Percentiles rank a stretch among this genome's conserved stretches.
phyloP scores from a whole-genome alignment of 2,329 filamentous ascomycete genomes.

The Fusarium gaditjirri region DNA sequence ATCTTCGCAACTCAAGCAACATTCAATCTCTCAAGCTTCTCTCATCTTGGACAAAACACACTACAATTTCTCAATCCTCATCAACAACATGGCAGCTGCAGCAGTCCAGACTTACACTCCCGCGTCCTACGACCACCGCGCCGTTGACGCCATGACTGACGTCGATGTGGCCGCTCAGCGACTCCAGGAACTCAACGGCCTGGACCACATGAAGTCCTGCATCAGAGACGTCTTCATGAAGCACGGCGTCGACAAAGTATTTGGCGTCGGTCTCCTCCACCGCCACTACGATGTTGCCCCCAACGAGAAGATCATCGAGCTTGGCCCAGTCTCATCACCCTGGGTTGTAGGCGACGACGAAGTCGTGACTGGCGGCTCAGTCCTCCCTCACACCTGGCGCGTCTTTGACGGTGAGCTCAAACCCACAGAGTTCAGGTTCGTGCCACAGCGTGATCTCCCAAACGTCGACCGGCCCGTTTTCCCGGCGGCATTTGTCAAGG shows the following conservation, averaged over 20 bases:
- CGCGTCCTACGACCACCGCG: neutral
- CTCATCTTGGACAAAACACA: neutral
- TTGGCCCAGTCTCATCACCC: neutral
- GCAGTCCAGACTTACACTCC: neutral
- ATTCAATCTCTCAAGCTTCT: neutral
- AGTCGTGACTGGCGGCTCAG: neutral
- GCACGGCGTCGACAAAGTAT: neutral
- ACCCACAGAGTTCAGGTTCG: neutral
- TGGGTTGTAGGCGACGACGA: neutral
- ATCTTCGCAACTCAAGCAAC: neutral
- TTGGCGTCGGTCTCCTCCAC: neutral
- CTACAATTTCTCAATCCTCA: neutral
- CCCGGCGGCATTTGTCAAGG: neutral
- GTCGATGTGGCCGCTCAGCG: neutral
- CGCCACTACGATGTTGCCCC: neutral
- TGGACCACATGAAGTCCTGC: neutral
- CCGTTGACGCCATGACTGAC: neutral
- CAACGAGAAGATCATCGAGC: neutral
- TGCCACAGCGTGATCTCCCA: neutral
- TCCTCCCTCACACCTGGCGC: neutral
- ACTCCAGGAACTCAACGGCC: neutral
- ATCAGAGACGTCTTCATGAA: neutral
- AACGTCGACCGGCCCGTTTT: neutral
- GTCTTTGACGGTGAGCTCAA: neutral
- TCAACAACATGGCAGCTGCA: neutral